A percentile compares a stretch with the other conserved stretches of the same genome.
These are phyloP conservation scores for Cyberlindnera mycetangii DNA, from an alignment of 805 yeast species.

Conservation along the genomic window DNA sequence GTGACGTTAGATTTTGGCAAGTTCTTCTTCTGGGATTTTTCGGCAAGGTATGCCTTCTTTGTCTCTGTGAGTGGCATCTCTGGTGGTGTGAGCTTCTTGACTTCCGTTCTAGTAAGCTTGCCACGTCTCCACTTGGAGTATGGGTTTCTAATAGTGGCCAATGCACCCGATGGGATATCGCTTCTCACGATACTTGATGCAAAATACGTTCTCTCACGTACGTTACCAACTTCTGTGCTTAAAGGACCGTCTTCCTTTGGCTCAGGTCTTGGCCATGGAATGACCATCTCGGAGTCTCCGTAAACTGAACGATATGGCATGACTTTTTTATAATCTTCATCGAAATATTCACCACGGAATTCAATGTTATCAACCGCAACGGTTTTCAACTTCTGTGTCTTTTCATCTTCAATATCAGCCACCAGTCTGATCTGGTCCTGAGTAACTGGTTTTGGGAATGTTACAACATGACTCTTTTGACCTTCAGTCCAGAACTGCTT, in stretches of 20 bases:
- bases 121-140: constrained; percentile 65
- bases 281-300: constrained; percentile 62
- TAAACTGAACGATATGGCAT: constrained; percentile 76
- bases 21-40: constrained; percentile 45
- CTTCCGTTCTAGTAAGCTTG: constrained; percentile 58
- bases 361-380: constrained; percentile 77
- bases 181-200: constrained; percentile 62
- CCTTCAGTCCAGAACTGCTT: constrained; percentile 68
- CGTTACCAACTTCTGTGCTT: constrained; percentile 55
- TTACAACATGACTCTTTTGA: constrained; percentile 67
- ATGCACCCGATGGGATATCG: constrained; percentile 67
- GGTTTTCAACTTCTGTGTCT: constrained; percentile 55
- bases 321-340: constrained; percentile 65
- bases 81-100: constrained; percentile 61
- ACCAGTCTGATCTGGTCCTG: constrained; percentile 67
- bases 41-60: constrained; percentile 59
- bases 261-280: constrained; percentile 89
- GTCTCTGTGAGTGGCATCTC: constrained; percentile 70
- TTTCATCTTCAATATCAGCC: constrained; percentile 67
- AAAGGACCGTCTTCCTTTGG: constrained; percentile 50
- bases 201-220: constrained; percentile 70
- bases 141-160: constrained; percentile 72
- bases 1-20: constrained; percentile 38
- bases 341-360: constrained; percentile 69
- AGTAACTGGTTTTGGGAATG: constrained; percentile 62